These are phyloP conservation scores for Diplodia seriata DNA, from an alignment of 2,329 filamentous ascomycete genomes.

Conservation along the genomic window DNA sequence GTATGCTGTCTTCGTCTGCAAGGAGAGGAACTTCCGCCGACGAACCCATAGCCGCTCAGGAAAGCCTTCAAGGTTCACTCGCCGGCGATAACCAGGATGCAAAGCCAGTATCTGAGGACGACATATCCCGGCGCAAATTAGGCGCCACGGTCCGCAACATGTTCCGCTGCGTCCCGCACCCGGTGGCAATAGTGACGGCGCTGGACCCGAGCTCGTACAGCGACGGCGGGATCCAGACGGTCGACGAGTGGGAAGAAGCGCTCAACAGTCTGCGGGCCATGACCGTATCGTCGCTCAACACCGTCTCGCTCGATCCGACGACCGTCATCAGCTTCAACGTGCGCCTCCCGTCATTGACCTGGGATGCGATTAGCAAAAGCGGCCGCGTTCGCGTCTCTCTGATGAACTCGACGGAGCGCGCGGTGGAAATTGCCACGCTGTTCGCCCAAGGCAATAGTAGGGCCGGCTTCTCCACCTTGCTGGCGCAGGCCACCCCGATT, in stretches of 20 bases:
- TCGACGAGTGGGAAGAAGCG: background rate
- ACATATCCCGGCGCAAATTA: background rate
- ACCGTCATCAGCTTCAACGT: slow-evolving; percentile 70
- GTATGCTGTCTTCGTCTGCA: background rate
- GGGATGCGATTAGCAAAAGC: slow-evolving; percentile 57
- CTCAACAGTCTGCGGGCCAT: slow-evolving; percentile 52
- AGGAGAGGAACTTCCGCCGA: background rate
- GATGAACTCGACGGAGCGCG: slow-evolving; percentile 44
- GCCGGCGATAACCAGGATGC: background rate
- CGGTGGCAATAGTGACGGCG: slow-evolving; percentile 62
- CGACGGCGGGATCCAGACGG: background rate
- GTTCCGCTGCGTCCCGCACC: slow-evolving; percentile 46
- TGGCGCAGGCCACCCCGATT: slow-evolving; percentile 22
- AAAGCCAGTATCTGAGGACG: background rate
- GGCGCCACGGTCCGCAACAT: background rate
- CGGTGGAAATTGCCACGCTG: slow-evolving; percentile 41
- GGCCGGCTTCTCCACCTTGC: slow-evolving; percentile 40
- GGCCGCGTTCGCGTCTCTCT: slow-evolving; percentile 59
- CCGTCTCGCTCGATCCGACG: slow-evolving; percentile 61
- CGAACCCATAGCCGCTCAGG: background rate
- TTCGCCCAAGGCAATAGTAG: slow-evolving; percentile 37
- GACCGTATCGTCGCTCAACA: slow-evolving; percentile 68
- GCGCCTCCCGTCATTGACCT: slow-evolving; percentile 62
- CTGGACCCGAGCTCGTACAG: background rate
- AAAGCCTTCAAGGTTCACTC: background rate